A percentile compares a stretch with the other conserved stretches of the same genome.
Conservation (phyloP, 2,329 filamentous ascomycete genomes). For the Aspergillus tubingensis region DNA sequence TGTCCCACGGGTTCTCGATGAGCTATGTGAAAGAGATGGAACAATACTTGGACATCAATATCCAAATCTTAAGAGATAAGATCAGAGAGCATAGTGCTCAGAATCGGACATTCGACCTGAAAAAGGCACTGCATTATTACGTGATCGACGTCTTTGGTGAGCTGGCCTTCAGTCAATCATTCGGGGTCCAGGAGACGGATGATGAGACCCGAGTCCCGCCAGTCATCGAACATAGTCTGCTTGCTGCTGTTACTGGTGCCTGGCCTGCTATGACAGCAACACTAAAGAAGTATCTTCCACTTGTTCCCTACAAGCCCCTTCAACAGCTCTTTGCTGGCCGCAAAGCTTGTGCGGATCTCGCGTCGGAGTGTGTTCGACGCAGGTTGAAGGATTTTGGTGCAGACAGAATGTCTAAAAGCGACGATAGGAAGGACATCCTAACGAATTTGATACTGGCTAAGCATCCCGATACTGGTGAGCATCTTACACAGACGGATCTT, state of each 20-base stretch:
- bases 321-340: conserved; percentile 27
- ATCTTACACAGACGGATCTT: conserved; percentile 32
- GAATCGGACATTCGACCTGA: conserved; percentile 32
- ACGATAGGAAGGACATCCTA: conserved; percentile 33
- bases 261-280: conserved; percentile 29
- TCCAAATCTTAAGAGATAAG: conserved; percentile 29
- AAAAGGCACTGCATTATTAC: conserved; percentile 29
- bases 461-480: conserved; percentile 39
- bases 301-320: conserved; percentile 22
- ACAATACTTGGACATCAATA: conserved; percentile 33
- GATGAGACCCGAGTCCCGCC: conserved; percentile 35
- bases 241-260: conserved; percentile 32
- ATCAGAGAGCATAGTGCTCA: conserved; percentile 15
- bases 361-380: not conserved
- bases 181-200: conserved; percentile 30
- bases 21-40: conserved; percentile 41
- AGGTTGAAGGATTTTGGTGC: conserved; percentile 7
- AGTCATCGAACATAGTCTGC: conserved; percentile 35
- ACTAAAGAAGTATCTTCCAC: conserved; percentile 30
- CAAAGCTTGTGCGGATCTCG: conserved; percentile 17
- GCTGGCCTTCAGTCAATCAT: conserved; percentile 35
- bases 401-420: no score
- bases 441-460: conserved; percentile 41
- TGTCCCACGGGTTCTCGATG: conserved; percentile 35
- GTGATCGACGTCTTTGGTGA: conserved; percentile 19